phyloP scores from a whole-genome alignment of 2,329 filamentous ascomycete species.

The Aureobasidium sp. region DNA sequence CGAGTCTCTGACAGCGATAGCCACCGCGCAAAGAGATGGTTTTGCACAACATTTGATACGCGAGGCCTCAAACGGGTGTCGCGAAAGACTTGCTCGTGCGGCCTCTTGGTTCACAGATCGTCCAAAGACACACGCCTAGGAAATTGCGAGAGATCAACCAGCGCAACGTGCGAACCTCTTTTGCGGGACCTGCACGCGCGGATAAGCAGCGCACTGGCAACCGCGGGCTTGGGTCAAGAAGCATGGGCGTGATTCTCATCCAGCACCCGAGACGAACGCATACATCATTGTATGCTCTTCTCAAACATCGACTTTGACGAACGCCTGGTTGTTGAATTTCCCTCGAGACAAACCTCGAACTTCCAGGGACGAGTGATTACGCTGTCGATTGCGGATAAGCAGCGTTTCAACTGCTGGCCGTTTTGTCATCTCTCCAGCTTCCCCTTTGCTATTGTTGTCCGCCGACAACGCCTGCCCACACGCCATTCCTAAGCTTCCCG shows the following conservation, averaged over 20 bases:
- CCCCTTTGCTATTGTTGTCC: constrained; percentile 9
- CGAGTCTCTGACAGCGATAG: not conserved
- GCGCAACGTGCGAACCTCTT: constrained; percentile 6
- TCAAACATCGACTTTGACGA: not conserved
- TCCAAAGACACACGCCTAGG: not conserved
- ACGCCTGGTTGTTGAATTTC: not conserved
- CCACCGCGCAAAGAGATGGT: not conserved
- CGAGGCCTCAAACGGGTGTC: constrained; percentile 2
- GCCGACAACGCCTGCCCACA: not conserved
- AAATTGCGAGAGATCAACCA: constrained; percentile 3
- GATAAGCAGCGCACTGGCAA: constrained; percentile 1
- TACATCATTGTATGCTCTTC: constrained; percentile 3
- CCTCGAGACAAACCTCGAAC: not conserved
- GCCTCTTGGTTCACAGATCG: not conserved
- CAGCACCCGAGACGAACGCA: constrained; percentile 2
- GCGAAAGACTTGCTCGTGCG: constrained; percentile 6
- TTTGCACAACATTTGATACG: constrained; percentile 9
- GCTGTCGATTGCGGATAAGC: constrained; percentile 7
- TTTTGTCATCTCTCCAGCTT: constrained; percentile 10
- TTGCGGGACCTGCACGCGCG: not conserved
- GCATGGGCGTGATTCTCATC: not conserved
- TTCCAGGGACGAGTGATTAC: not conserved
- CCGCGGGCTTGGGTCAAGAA: constrained; percentile 1
- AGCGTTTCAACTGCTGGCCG: constrained; percentile 11
- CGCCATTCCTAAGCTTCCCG: not conserved